These are phyloP conservation scores for Dryas alaskensis DNA, from an alignment of 306 rosid genomes.

Conservation along the genomic window DNA sequence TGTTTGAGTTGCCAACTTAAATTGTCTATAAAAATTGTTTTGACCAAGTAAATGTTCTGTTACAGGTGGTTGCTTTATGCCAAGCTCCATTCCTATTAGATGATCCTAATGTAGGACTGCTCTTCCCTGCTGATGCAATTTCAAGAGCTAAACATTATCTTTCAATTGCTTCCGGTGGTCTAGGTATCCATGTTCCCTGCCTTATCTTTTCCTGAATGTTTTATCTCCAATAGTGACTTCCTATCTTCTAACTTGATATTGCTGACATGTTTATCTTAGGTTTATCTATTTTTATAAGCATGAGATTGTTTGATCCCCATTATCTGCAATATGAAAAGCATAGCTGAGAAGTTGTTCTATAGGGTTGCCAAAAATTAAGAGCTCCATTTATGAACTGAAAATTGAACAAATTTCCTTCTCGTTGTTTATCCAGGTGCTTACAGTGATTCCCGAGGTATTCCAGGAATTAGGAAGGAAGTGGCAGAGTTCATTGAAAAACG, in stretches of 20 bases:
- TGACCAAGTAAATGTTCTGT: slow-evolving; percentile 26
- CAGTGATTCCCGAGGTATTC: slow-evolving; percentile 95
- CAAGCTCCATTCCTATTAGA: slow-evolving; percentile 97
- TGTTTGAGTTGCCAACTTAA: not conserved
- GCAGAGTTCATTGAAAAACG: slow-evolving; percentile 89
- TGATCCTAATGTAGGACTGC: slow-evolving; percentile 87
- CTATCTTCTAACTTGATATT: not conserved
- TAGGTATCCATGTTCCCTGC: slow-evolving; percentile 56
- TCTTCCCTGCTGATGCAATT: slow-evolving; percentile 98
- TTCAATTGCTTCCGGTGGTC: slow-evolving; percentile 76
- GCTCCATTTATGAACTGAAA: slow-evolving; percentile 22
- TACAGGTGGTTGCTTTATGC: slow-evolving; percentile 95
- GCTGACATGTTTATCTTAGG: not conserved
- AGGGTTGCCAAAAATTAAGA: not conserved
- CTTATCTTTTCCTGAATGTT: not conserved
- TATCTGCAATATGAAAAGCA: slow-evolving; percentile 1
- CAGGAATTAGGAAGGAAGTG: slow-evolving; percentile 88
- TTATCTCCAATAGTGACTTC: not conserved
- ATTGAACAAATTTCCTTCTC: slow-evolving; percentile 10
- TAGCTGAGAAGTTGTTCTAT: not conserved
- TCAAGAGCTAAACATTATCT: slow-evolving; percentile 90
- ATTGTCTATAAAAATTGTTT: slow-evolving; percentile 14
- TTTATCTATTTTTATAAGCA: not conserved
- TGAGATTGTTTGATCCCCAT: not conserved
- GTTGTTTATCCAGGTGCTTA: slow-evolving; percentile 68